phyloP scores from a whole-genome alignment of 352 stramenopile species.

The Discostella stelligera region DNA sequence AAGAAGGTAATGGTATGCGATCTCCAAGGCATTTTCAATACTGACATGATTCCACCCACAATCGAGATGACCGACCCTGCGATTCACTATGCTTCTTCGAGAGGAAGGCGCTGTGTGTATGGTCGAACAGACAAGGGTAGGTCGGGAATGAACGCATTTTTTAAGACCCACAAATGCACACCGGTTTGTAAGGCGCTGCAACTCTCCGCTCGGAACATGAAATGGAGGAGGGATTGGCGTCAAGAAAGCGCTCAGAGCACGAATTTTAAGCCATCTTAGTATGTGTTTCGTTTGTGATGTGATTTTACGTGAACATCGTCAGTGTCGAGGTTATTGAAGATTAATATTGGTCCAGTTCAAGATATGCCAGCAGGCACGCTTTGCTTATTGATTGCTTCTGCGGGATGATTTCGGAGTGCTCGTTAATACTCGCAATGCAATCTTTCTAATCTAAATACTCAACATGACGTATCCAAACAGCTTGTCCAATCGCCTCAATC shows the following conservation, averaged over 20 bases:
- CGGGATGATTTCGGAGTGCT: neutral
- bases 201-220: conserved; percentile 27
- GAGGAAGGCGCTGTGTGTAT: conserved; percentile 34
- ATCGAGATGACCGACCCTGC: conserved; percentile 43
- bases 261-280: conserved; percentile 9
- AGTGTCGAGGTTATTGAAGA: too few relatives aligned
- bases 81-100: conserved; percentile 39
- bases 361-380: too few relatives aligned
- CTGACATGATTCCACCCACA: conserved; percentile 26
- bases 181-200: conserved; percentile 54
- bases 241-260: conserved; percentile 12
- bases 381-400: neutral
- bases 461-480: conserved; percentile 46
- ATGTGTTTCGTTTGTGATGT: neutral
- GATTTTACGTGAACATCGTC: neutral
- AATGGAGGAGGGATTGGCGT: conserved; percentile 17
- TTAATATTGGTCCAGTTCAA: too few relatives aligned
- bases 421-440: neutral
- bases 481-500: conserved; percentile 39
- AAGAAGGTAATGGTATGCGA: conserved; percentile 44
- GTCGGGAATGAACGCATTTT: conserved; percentile 47
- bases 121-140: conserved; percentile 48
- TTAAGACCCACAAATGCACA: conserved; percentile 54
- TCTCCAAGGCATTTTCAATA: conserved; percentile 44
- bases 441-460: conserved; percentile 29